Conservation (phyloP, 129 eudicot genomes). For the Arctium minus region DNA sequence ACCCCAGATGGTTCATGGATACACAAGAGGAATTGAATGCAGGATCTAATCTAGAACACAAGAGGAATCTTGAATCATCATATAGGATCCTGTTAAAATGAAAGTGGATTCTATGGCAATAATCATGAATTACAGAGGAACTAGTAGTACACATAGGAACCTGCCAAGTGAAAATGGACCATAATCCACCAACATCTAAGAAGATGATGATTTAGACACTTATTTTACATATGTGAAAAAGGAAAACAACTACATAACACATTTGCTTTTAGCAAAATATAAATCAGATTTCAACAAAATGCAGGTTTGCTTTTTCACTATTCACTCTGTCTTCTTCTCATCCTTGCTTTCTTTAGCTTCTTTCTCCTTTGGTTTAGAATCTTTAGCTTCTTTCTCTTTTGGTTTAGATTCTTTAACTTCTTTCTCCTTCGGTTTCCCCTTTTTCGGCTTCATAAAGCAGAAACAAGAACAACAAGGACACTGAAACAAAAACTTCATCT, state of each 20-base stretch:
- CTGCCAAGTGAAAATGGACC: background rate
- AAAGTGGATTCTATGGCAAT: background rate
- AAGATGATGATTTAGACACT: constrained; percentile 4
- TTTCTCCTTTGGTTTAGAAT: constrained; percentile 23
- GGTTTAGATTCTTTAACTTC: constrained; percentile 10
- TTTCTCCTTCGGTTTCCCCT: constrained; percentile 56
- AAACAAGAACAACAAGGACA: constrained; percentile 96
- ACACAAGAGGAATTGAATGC: background rate
- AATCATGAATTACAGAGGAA: background rate
- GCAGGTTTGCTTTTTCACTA: background rate
- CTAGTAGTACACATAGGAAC: background rate
- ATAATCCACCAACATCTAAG: constrained; percentile 5
- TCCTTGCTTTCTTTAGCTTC: constrained; percentile 25
- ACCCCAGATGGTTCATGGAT: background rate
- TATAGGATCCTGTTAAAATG: background rate
- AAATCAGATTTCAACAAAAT: background rate
- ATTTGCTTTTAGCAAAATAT: background rate
- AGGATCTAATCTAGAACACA: background rate
- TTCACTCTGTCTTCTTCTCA: constrained; percentile 35
- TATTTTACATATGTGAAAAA: background rate
- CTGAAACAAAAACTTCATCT: constrained; percentile 94
- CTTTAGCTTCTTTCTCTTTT: constrained; percentile 23
- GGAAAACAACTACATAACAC: background rate
- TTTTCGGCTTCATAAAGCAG: constrained; percentile 85
- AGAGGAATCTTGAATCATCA: background rate